A percentile compares a stretch with the other conserved stretches of the same genome.
phyloP scores from a whole-genome alignment of 495 filamentous ascomycete genomes.

The Penicillium taxi region DNA sequence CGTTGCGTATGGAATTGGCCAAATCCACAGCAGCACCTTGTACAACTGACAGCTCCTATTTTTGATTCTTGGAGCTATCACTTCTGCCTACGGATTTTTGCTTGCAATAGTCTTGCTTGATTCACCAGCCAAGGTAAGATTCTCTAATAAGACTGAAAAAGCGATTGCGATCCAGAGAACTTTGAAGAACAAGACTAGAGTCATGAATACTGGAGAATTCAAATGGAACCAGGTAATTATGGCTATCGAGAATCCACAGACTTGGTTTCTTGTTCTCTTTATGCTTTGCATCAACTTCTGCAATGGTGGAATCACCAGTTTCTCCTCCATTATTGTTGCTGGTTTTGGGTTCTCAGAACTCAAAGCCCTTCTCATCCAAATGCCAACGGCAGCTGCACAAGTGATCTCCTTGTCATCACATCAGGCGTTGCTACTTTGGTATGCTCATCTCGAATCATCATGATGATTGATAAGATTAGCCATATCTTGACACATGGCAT shows the following conservation, averaged over 20 bases:
- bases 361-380: conserved; percentile 29
- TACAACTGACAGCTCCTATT: conserved; percentile 34
- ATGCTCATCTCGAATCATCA: conserved; percentile 19
- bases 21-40: conserved; percentile 18
- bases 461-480: too few species aligned
- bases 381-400: conserved; percentile 30
- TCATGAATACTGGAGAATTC: conserved; percentile 50
- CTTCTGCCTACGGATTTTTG: conserved; percentile 30
- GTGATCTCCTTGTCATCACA: conserved; percentile 27
- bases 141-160: conserved; percentile 38
- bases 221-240: conserved; percentile 48
- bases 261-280: conserved; percentile 36
- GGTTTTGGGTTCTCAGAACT: conserved; percentile 35
- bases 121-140: conserved; percentile 38
- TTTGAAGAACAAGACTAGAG: conserved; percentile 49
- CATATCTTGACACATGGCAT: too few species aligned
- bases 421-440: conserved; percentile 25
- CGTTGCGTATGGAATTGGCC: conserved; percentile 37
- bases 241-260: conserved; percentile 45
- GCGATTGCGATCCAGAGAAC: conserved; percentile 49
- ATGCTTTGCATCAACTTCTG: conserved; percentile 35
- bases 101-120: conserved; percentile 41
- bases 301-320: conserved; percentile 40
- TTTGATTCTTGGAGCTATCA: conserved; percentile 31
- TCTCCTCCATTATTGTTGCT: conserved; percentile 33